A percentile compares a stretch with the other conserved stretches of the same genome.
These are phyloP conservation scores for Termitomyces sp. DNA, from an alignment of 768 basidiomycete species.

Conservation along the genomic window DNA sequence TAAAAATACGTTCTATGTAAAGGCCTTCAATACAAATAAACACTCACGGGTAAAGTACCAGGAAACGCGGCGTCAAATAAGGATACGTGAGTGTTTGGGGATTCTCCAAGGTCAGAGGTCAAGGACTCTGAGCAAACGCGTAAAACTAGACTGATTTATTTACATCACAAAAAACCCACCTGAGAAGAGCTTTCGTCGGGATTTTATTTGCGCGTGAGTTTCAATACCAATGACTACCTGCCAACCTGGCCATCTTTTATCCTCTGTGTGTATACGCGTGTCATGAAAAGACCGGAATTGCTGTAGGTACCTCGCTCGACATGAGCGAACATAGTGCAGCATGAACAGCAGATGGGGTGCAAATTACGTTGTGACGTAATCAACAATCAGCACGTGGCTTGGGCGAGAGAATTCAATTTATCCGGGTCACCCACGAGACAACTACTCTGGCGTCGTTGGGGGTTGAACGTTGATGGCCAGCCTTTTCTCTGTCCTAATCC, in stretches of 20 bases:
- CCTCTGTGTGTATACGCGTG: conserved; percentile 26
- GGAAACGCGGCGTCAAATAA: conserved; percentile 88
- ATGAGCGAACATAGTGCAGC: conserved; percentile 17
- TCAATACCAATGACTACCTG: conserved; percentile 90
- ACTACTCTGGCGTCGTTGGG: conserved; percentile 16
- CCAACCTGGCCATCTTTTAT: conserved; percentile 78
- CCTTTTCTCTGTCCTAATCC: conserved; percentile 12
- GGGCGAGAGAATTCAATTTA: neutral
- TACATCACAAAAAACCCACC: conserved; percentile 19
- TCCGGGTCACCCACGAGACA: conserved; percentile 2
- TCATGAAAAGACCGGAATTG: conserved; percentile 26
- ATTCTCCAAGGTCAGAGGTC: conserved; percentile 36
- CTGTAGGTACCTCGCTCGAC: conserved; percentile 14
- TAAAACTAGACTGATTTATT: neutral
- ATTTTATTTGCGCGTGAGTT: conserved; percentile 91
- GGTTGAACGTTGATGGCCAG: conserved; percentile 17
- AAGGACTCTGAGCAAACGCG: conserved; percentile 27
- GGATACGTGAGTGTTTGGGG: conserved; percentile 71
- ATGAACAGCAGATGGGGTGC: conserved; percentile 9
- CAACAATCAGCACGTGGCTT: conserved; percentile 11
- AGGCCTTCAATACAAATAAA: neutral
- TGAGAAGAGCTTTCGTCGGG: conserved; percentile 87
- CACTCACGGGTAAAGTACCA: conserved; percentile 82
- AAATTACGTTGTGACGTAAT: conserved; percentile 7
- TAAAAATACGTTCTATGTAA: neutral